A percentile compares a stretch with the other conserved stretches of the same genome.
These are phyloP conservation scores for Lepidium africanum DNA, from an alignment of 345 rosid species.

Conservation along the genomic window DNA sequence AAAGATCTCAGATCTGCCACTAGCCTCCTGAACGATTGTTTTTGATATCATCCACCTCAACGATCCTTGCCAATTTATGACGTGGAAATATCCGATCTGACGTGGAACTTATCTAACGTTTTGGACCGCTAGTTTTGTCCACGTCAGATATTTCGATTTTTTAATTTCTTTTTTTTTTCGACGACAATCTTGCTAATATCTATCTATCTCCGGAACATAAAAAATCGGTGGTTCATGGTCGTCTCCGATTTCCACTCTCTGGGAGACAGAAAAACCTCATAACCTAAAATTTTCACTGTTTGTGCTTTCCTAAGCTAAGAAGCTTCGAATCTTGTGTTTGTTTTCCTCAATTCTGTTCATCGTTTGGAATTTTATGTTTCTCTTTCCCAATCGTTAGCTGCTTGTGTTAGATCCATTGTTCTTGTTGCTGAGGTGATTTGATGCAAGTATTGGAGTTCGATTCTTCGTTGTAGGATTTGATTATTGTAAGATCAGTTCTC, in stretches of 20 bases:
- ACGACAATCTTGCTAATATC: constrained; percentile 21
- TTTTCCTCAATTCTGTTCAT: neutral
- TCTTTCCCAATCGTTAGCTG: constrained; percentile 3
- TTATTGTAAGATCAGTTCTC: neutral
- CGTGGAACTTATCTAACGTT: constrained; percentile 28
- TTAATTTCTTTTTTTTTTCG: neutral
- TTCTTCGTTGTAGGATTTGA: neutral
- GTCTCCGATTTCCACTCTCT: constrained; percentile 25
- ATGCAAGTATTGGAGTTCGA: neutral
- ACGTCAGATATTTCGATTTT: constrained; percentile 29
- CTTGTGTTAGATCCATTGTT: constrained; percentile 10
- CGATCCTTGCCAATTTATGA: neutral
- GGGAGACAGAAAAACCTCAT: constrained; percentile 11
- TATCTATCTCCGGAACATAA: constrained; percentile 7
- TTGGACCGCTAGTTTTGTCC: constrained; percentile 39
- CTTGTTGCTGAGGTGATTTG: neutral
- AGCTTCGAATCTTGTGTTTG: neutral
- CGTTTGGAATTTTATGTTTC: neutral
- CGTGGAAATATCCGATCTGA: constrained; percentile 29
- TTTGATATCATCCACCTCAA: constrained; percentile 49
- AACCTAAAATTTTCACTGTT: neutral
- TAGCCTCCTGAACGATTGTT: constrained; percentile 10
- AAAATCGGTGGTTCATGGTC: constrained; percentile 30
- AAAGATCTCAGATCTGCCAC: constrained; percentile 17
- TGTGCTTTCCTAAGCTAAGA: constrained; percentile 19